A percentile compares a stretch with the other conserved stretches of the same genome.
Evolutionary conservation across 208 protist genomes (phyloP).

Genomic region (Porcisia deanei): DNA sequence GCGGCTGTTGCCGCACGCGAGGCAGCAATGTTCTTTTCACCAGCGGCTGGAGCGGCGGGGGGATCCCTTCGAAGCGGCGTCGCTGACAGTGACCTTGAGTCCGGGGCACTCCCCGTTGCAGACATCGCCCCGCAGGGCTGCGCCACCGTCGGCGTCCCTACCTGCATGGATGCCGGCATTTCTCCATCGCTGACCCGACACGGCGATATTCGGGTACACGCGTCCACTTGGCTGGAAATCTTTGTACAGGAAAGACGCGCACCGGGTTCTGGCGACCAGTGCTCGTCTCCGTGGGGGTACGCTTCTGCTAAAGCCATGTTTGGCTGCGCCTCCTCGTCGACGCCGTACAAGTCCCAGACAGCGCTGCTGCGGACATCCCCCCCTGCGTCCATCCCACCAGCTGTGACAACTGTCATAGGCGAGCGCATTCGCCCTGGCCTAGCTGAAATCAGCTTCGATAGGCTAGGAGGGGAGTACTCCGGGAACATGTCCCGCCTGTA

Average conservation of each 20-base stretch:
- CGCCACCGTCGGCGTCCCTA: not conserved
- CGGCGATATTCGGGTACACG: not conserved
- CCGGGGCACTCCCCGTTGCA: not conserved
- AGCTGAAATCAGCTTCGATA: not conserved
- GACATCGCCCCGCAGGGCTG: not conserved
- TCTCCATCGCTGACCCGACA: not conserved
- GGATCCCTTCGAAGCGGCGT: not conserved
- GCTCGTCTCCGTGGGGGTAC: not conserved
- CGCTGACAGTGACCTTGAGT: not conserved
- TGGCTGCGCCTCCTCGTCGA: not conserved
- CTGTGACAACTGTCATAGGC: not conserved
- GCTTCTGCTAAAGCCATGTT: not conserved
- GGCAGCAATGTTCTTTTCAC: not conserved
- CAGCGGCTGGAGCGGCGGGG: not conserved
- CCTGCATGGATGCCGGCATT: not conserved
- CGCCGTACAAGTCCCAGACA: not conserved
- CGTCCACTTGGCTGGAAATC: not conserved
- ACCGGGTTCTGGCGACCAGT: not conserved
- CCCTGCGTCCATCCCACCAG: not conserved
- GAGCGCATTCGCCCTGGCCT: not conserved
- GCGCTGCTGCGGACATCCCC: not conserved
- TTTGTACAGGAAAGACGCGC: not conserved
- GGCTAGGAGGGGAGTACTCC: not conserved
- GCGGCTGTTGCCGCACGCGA: not conserved
- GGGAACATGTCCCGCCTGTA: constrained; percentile 1